Base-by-base conservation (phyloP, 2,329 filamentous ascomycete genomes). In the Pleochaeta shiraiana region DNA sequence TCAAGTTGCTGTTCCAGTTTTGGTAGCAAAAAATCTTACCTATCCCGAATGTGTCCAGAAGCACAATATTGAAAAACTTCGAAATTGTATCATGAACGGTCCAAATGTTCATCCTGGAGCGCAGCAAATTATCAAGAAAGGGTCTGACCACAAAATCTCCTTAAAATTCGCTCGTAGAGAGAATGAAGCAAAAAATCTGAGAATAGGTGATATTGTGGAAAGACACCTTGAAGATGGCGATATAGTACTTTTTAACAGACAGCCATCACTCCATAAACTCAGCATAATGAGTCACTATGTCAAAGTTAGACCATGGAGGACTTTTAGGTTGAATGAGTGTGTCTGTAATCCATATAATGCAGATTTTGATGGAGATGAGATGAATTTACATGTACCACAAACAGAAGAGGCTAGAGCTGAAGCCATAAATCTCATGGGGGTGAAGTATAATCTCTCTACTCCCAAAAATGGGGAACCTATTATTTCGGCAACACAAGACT, bases 401-500 rank as follows among this genome's bases (percentile, higher is more conserved):
- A 97, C 93, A 0, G 93, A 98, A 76, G 93, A 98, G 75, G 92
- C 93, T 12, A 83, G 93, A 65, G 89, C 92, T 1, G 93, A 98
- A 75, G 93, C 93, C 0, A 95, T 95, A 71, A 90, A 92, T 69
- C 77, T 98, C 60, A 98, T 98, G 93, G 93, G 93, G 50, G 91
- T 98, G 65, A 95, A 96, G 76, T 85, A 97, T 78, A 98, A 98
- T 73, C 76, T 98, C 65, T 87, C 87, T 3, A 98, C 93, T 0
- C 93, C 93, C 0, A 96, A 96, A 75, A 97, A 97, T 76, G 93
- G 93, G 72, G 92, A 95, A 70, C 93, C 93, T 1, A 95, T 98
- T 70, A 97, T 98, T 76, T 90, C 91, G 21, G 92, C 93, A n/a
- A 98, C 95, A 33, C 93, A 98, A 72, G 93, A 98, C 79, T 98